Evolutionary conservation across 768 basidiomycete genomes (phyloP).

Genomic region (Russula olivacea): DNA sequence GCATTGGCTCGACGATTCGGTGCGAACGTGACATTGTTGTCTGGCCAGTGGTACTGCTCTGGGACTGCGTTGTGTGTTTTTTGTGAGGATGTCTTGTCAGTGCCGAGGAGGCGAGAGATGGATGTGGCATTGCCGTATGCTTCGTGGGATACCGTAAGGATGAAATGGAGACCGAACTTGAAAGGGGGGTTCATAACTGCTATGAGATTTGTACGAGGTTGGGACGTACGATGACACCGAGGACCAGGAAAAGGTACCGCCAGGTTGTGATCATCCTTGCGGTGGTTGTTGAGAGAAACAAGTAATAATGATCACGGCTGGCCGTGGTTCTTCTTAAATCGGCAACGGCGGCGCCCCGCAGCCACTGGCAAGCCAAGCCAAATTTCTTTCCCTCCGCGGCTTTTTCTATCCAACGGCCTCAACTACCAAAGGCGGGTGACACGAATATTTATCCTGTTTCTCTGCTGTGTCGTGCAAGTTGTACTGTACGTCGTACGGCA

Average conservation of each 20-base stretch:
- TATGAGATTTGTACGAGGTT: background rate
- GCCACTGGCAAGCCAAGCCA: too few relatives aligned
- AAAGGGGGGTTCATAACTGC: background rate
- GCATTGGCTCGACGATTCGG: slow-evolving; percentile 44
- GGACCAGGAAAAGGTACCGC: slow-evolving; percentile 48
- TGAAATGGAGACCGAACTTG: slow-evolving; percentile 52
- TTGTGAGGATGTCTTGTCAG: slow-evolving; percentile 22
- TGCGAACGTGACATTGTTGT: slow-evolving; percentile 17
- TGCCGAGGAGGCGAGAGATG: slow-evolving; percentile 34
- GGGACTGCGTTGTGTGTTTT: slow-evolving; percentile 45
- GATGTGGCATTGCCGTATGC: slow-evolving; percentile 46
- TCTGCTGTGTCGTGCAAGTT: too few relatives aligned
- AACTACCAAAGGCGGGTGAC: too few relatives aligned
- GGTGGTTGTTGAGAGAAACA: background rate
- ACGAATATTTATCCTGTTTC: too few relatives aligned
- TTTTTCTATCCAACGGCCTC: too few relatives aligned
- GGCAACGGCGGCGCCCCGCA: background rate
- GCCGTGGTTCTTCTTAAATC: background rate
- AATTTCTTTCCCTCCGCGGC: too few relatives aligned
- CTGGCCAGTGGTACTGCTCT: slow-evolving; percentile 29
- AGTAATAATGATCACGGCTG: background rate
- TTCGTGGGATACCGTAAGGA: slow-evolving; percentile 46
- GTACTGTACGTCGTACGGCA: too few relatives aligned
- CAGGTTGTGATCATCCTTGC: slow-evolving; percentile 52
- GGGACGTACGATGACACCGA: slow-evolving; percentile 32